Evolutionary conservation across 164 flowering plant species (phyloP).

Genomic region (Kingdonia uniflora): DNA sequence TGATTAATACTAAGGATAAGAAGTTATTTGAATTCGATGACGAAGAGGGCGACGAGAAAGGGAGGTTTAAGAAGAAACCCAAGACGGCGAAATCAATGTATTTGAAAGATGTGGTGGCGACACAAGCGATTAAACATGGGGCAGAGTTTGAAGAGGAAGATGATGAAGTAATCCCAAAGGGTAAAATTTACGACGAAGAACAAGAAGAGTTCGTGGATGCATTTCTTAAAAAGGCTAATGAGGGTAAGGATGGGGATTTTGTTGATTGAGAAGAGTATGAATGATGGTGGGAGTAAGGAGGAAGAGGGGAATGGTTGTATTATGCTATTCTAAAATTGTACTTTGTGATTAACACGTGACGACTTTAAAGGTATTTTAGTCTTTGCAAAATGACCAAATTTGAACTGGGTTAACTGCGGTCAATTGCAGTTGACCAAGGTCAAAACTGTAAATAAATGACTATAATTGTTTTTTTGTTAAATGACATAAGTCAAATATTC

Average conservation of each 20-base stretch:
- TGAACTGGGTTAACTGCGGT: too few species aligned
- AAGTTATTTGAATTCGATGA: slow-evolving; percentile 38
- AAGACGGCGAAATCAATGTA: slow-evolving; percentile 39
- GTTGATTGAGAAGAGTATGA: slow-evolving; percentile 36
- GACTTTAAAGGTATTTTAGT: too few species aligned
- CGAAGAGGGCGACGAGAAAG: slow-evolving; percentile 16
- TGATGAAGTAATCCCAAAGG: slow-evolving; percentile 2
- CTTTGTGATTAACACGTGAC: too few species aligned
- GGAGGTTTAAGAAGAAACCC: slow-evolving; percentile 6
- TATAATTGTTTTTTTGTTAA: too few species aligned
- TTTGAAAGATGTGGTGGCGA: slow-evolving; percentile 74
- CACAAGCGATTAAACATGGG: slow-evolving; percentile 66
- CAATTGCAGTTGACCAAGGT: too few species aligned
- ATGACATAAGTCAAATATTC: too few species aligned
- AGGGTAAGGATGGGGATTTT: slow-evolving; percentile 40
- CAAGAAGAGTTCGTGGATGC: slow-evolving; percentile 43
- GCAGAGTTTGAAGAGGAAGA: slow-evolving; percentile 43
- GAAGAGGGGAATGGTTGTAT: slow-evolving; percentile 24
- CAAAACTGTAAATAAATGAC: too few species aligned
- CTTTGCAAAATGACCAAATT: too few species aligned
- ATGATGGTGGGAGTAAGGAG: slow-evolving; percentile 13
- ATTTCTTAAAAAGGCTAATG: slow-evolving; percentile 25
- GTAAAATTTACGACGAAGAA: slow-evolving; percentile 51
- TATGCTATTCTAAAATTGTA: too few species aligned
- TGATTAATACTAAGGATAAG: slow-evolving; percentile 34